phyloP scores from a whole-genome alignment of 2,329 filamentous ascomycete species.

The Epichloe hybrida region DNA sequence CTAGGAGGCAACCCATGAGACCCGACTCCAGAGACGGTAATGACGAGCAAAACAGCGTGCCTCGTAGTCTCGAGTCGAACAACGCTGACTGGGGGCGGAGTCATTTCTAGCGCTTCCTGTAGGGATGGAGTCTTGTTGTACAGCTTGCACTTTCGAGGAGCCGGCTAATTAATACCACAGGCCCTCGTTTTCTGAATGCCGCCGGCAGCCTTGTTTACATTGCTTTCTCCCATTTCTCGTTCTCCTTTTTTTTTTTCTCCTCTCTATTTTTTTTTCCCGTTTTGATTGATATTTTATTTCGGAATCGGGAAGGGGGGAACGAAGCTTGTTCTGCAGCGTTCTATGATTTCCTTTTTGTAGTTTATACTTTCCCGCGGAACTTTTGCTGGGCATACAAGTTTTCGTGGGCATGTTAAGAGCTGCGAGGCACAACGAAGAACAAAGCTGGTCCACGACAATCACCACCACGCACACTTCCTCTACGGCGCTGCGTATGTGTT shows the following conservation, averaged over 20 bases:
- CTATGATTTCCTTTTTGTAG: not conserved
- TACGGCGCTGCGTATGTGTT: too few relatives aligned
- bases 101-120: conserved; percentile 10
- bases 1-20: not conserved
- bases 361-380: conserved; percentile 2
- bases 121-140: conserved; percentile 11
- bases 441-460: not conserved
- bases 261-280: too few relatives aligned
- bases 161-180: not conserved
- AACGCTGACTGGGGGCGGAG: conserved; percentile 6
- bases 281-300: not conserved
- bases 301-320: not conserved
- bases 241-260: not conserved
- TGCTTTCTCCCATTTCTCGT: not conserved
- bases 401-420: not conserved
- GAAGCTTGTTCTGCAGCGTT: conserved; percentile 1
- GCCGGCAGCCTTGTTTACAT: conserved; percentile 1
- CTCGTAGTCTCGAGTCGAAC: not conserved
- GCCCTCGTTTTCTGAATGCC: not conserved
- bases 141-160: conserved; percentile 7
- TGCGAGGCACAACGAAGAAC: not conserved
- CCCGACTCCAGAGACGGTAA: not conserved
- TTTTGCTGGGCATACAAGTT: not conserved
- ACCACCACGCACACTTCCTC: not conserved
- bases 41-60: not conserved